Evolutionary conservation across 345 rosid species (phyloP).

Genomic region (Sonneratia caseolaris): DNA sequence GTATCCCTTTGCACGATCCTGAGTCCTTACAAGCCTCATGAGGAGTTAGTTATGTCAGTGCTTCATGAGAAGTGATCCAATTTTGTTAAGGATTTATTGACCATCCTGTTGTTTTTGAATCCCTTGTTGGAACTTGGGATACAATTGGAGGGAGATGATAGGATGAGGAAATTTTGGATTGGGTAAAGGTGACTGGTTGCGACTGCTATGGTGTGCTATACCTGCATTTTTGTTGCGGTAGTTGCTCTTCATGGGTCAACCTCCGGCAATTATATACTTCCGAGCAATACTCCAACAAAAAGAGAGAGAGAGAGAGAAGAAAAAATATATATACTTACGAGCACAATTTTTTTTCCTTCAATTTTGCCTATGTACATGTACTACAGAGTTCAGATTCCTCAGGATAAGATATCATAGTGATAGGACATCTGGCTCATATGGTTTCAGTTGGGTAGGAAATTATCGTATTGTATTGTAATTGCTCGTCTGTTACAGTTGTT

Average conservation of each 20-base stretch:
- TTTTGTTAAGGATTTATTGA: conserved; percentile 9
- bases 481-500: no score
- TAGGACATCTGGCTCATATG: no score
- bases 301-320: no score
- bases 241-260: not conserved
- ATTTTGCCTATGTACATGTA: not conserved
- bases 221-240: not conserved
- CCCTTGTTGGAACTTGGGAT: not conserved
- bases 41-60: not conserved
- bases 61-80: conserved; percentile 2
- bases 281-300: no score
- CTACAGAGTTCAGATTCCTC: not conserved
- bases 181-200: not conserved
- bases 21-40: conserved; percentile 31
- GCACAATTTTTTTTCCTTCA: not conserved
- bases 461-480: no score
- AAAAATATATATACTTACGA: not conserved
- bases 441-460: no score
- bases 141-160: not conserved
- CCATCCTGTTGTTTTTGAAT: not conserved
- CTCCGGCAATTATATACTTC: not conserved
- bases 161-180: not conserved
- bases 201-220: not conserved
- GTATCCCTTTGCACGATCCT: conserved; percentile 48
- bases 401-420: no score